Percentiles rank a stretch among this genome's conserved stretches.
Evolutionary conservation across 2,329 filamentous ascomycete species (phyloP).

Genomic region (Aciculosporium take): DNA sequence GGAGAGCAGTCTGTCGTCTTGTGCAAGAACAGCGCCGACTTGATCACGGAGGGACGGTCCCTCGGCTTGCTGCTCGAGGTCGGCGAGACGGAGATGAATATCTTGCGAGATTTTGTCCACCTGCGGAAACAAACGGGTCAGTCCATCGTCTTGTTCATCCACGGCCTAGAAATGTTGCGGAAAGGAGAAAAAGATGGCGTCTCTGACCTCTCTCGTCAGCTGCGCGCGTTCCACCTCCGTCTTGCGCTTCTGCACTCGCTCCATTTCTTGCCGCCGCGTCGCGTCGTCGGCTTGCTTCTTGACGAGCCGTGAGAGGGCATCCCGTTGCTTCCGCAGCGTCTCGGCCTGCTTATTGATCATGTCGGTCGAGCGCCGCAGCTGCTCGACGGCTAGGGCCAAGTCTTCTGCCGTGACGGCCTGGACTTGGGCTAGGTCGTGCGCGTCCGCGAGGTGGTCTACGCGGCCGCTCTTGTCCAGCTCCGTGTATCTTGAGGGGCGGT

Average conservation of each 20-base stretch:
- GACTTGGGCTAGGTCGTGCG: conserved; percentile 30
- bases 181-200: not conserved
- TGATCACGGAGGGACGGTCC: conserved; percentile 32
- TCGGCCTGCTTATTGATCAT: conserved; percentile 51
- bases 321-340: conserved; percentile 45
- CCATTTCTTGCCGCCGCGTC: conserved; percentile 16
- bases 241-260: conserved; percentile 15
- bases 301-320: conserved; percentile 39
- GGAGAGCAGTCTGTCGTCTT: conserved; percentile 51
- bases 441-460: conserved; percentile 29
- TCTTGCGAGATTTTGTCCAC: conserved; percentile 33
- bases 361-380: conserved; percentile 49
- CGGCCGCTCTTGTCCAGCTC: conserved; percentile 33
- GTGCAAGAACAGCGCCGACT: conserved; percentile 35
- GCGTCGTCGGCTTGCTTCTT: conserved; percentile 23
- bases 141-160: too few species aligned
- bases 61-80: conserved; percentile 40
- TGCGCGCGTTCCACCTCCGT: conserved; percentile 25
- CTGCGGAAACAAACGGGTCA: conserved; percentile 19
- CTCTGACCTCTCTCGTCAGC: conserved; percentile 27
- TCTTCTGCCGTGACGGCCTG: conserved; percentile 44
- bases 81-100: conserved; percentile 30
- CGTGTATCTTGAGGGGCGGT: conserved; percentile 28
- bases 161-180: too few species aligned
- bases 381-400: conserved; percentile 44